These are phyloP conservation scores for Psophocarpus tetragonolobus DNA, from an alignment of 306 rosid genomes.

Conservation along the genomic window DNA sequence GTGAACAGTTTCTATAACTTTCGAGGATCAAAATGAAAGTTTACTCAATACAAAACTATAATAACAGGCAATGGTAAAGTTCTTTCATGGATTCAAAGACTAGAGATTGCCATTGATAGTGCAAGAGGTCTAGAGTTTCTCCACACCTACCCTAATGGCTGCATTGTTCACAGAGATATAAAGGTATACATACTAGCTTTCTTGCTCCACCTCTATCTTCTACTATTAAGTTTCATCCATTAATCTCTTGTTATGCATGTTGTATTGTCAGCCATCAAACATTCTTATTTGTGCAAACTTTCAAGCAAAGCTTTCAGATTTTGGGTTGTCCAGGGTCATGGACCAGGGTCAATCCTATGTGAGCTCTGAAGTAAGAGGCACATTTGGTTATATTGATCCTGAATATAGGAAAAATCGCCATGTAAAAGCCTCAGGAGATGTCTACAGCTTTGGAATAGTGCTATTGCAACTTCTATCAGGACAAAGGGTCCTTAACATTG, in stretches of 20 bases:
- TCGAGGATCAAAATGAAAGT: too few relatives aligned
- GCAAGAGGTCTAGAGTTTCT: slow-evolving; percentile 72
- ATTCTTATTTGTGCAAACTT: slow-evolving; percentile 55
- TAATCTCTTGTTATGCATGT: not conserved
- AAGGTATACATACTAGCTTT: slow-evolving; percentile 43
- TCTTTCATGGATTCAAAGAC: slow-evolving; percentile 66
- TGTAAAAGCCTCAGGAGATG: slow-evolving; percentile 69
- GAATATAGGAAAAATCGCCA: slow-evolving; percentile 60
- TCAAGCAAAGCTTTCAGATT: slow-evolving; percentile 71
- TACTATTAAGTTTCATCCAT: not conserved
- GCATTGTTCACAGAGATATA: slow-evolving; percentile 73
- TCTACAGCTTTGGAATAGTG: slow-evolving; percentile 70
- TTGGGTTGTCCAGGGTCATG: slow-evolving; percentile 68
- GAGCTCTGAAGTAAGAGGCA: slow-evolving; percentile 76
- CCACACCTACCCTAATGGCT: slow-evolving; percentile 58
- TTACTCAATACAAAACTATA: not conserved
- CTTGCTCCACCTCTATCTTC: not conserved
- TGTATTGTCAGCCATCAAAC: slow-evolving; percentile 62
- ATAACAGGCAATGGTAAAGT: slow-evolving; percentile 49
- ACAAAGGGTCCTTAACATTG: slow-evolving; percentile 54
- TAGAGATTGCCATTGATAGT: slow-evolving; percentile 57
- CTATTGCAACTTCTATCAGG: slow-evolving; percentile 66
- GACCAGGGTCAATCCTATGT: slow-evolving; percentile 56
- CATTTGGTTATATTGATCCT: slow-evolving; percentile 76
- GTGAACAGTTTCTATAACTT: too few relatives aligned